Percentiles rank a stretch among this genome's conserved stretches.
These are phyloP conservation scores for Ceraceosorus guamensis DNA, from an alignment of 1,284 basidiomycete genomes.

Conservation along the genomic window DNA sequence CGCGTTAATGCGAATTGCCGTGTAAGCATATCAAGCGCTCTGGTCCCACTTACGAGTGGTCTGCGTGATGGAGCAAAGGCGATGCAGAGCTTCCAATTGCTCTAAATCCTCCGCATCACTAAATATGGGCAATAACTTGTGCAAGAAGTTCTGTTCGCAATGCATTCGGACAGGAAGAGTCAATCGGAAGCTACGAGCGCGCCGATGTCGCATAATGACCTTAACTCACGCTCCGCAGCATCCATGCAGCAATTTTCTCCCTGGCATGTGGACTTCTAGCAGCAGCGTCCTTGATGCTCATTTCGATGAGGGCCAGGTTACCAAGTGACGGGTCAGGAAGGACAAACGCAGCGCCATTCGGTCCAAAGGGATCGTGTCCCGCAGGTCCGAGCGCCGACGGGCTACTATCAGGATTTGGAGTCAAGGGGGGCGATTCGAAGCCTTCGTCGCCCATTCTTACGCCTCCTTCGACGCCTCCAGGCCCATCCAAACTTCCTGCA, in stretches of 20 bases:
- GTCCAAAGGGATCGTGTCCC: not conserved
- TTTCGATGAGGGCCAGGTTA: slow-evolving; percentile 46
- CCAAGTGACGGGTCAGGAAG: slow-evolving; percentile 48
- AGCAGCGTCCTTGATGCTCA: slow-evolving; percentile 32
- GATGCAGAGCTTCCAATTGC: slow-evolving; percentile 77
- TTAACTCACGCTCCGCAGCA: slow-evolving; percentile 57
- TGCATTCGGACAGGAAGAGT: not conserved
- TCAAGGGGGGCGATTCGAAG: slow-evolving; percentile 27
- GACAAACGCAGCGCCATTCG: slow-evolving; percentile 21
- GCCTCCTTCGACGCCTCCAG: not conserved
- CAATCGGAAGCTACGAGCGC: not conserved
- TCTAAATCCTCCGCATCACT: slow-evolving; percentile 86
- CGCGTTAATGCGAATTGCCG: not conserved
- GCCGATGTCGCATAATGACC: slow-evolving; percentile 43
- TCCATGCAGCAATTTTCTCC: slow-evolving; percentile 67
- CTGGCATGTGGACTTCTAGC: slow-evolving; percentile 54
- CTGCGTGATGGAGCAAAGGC: slow-evolving; percentile 85
- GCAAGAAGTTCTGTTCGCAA: slow-evolving; percentile 70
- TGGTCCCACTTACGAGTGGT: slow-evolving; percentile 66
- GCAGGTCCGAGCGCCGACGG: not conserved
- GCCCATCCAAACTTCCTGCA: not conserved
- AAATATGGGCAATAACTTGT: slow-evolving; percentile 73
- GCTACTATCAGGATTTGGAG: slow-evolving; percentile 18
- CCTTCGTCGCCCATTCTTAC: slow-evolving; percentile 10
- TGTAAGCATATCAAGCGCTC: not conserved